Base-by-base conservation (phyloP, 129 eudicot species). In the Flaveria ramosissima region DNA sequence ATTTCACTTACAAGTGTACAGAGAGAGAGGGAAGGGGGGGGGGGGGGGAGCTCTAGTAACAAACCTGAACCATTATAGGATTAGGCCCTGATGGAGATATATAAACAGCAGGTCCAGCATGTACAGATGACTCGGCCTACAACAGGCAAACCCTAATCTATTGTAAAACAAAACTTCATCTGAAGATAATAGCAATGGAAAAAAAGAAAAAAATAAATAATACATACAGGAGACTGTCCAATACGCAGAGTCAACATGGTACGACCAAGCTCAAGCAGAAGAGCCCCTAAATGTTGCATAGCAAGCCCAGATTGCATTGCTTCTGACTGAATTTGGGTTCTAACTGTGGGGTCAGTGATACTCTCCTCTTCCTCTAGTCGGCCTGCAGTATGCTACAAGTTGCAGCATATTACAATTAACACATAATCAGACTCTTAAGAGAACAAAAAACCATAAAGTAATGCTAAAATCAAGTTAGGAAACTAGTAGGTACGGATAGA, bases 21-120 rank as follows among this genome's bases (percentile, higher is more conserved):
- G 9, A 2, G n/a, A 20, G 23, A 66, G 16, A n/a, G 11, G 26
- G 9, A 27, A 0, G 11, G 7, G 1, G 19, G 14, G 10, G 7
- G 32, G 12, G 3, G n/a, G 10, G 46, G 7, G 36, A 4, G 36
- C 36, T 30, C 24, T n/a, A 16, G 15, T 60, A 61, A 77, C 88
- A 19, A 81, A 94, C 99, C 99, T 95, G 99, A 60, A 85, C 99
- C 99, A 95, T 95, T 55, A 95, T 85, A 9, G 97, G 99, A 84
- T 95, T 92, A 27, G 99, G 97, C 65, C 99, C 99, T 0, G 86
- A 76, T 47, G 97, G 87, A 81, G 99, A 92, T 47, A 95, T 89
- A 73, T 92, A 95, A 52, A 95, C 89, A 51, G 99, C 96, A 46
- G 96, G 99, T 15, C 99, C 99, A 74, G 99, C 89, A 79, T 80